These are phyloP conservation scores for Vickermania spadyakhi DNA, from an alignment of 208 protist genomes.

Conservation along the genomic window DNA sequence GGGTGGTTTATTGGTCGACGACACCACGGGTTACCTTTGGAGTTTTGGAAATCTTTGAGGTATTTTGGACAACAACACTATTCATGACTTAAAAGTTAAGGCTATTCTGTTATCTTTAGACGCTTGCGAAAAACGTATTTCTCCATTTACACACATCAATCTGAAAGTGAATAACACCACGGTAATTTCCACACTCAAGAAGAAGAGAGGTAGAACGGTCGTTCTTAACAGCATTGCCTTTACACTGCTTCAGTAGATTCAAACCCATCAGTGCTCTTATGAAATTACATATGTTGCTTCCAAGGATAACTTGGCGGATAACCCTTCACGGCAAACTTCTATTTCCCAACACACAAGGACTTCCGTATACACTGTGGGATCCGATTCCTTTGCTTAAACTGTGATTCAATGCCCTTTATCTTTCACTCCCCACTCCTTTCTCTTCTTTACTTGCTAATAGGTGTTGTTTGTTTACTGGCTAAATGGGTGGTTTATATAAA, in stretches of 20 bases:
- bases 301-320: not conserved
- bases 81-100: not conserved
- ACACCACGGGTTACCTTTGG: not conserved
- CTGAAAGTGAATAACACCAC: not conserved
- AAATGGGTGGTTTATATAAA: no score
- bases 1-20: not conserved
- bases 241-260: not conserved
- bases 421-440: no score
- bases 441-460: no score
- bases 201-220: not conserved
- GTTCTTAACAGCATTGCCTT: not conserved
- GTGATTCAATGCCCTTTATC: no score
- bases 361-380: no score
- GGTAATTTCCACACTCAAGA: not conserved
- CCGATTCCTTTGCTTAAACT: no score
- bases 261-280: not conserved
- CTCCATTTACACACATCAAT: not conserved
- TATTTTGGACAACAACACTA: not conserved
- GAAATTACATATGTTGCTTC: not conserved
- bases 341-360: no score
- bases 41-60: not conserved
- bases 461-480: no score
- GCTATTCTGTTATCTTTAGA: not conserved
- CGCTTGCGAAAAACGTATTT: not conserved
- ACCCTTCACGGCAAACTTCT: not conserved